These are phyloP conservation scores for Thelonectria olida DNA, from an alignment of 2,329 filamentous ascomycete species.

Conservation along the genomic window DNA sequence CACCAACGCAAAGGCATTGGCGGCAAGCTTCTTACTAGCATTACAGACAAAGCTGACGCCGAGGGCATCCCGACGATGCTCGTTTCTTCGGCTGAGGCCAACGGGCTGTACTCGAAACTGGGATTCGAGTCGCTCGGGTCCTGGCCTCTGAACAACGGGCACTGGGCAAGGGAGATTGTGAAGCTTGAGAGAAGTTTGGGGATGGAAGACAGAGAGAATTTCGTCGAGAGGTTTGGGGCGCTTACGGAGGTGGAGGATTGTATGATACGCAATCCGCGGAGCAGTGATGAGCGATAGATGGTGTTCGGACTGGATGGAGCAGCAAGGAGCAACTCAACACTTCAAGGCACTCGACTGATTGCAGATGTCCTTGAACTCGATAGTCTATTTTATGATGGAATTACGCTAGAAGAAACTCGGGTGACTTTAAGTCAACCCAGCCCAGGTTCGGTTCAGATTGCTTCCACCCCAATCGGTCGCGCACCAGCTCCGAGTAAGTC, in stretches of 20 bases:
- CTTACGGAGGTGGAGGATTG: constrained; percentile 33
- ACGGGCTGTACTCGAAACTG: constrained; percentile 26
- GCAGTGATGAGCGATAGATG: neutral
- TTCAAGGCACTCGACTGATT: too few species aligned
- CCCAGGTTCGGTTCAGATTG: constrained; percentile 51
- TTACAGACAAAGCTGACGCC: constrained; percentile 31
- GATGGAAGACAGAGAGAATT: neutral
- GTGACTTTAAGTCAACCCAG: constrained; percentile 51
- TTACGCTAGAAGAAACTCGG: constrained; percentile 38
- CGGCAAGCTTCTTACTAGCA: constrained; percentile 17
- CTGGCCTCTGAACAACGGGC: constrained; percentile 31
- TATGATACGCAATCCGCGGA: constrained; percentile 33
- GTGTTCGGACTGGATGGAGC: neutral
- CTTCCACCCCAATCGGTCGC: constrained; percentile 50
- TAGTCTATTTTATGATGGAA: too few species aligned
- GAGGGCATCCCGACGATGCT: constrained; percentile 17
- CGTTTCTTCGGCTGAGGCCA: constrained; percentile 29
- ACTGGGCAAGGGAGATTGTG: constrained; percentile 31
- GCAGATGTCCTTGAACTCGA: too few species aligned
- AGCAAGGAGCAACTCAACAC: too few species aligned
- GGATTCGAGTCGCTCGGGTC: constrained; percentile 28
- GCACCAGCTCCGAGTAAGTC: constrained; percentile 47
- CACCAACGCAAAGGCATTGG: constrained; percentile 36
- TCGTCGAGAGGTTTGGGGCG: constrained; percentile 23
- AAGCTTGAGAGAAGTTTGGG: constrained; percentile 19